A percentile compares a stretch with the other conserved stretches of the same genome.
Evolutionary conservation across 306 rosid genomes (phyloP).

Genomic region (Cucurbita pepo): DNA sequence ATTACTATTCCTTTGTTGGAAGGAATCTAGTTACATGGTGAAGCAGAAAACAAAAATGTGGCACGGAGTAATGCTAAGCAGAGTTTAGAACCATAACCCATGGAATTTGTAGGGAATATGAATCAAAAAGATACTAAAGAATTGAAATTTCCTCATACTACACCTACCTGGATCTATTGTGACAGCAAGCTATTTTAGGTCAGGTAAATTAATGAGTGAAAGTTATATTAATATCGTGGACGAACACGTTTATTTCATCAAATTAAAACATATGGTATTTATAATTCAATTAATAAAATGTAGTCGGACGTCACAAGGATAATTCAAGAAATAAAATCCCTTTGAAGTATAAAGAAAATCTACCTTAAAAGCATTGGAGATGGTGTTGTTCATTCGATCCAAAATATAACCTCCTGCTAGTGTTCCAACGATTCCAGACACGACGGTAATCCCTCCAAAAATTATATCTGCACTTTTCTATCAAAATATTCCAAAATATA

Average conservation of each 20-base stretch:
- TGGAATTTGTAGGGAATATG: no score
- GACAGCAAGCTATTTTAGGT: neutral
- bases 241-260: neutral
- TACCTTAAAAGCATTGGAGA: conserved; percentile 89
- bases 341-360: conserved; percentile 5
- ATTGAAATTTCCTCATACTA: no score
- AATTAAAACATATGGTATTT: no score
- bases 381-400: conserved; percentile 42
- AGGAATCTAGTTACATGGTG: no score
- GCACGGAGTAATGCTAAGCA: no score
- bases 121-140: no score
- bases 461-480: conserved; percentile 67
- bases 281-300: neutral
- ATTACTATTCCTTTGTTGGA: no score
- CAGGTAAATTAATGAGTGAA: neutral
- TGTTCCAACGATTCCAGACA: conserved; percentile 66
- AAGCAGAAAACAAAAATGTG: no score
- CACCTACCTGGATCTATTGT: no score
- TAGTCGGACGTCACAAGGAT: neutral
- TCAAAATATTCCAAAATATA: conserved; percentile 3
- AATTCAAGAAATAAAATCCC: neutral
- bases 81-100: no score
- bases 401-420: conserved; percentile 56
- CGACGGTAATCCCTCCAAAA: conserved; percentile 70
- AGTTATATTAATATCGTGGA: neutral